Conservation (phyloP, 176 grass and related monocot species). For the Eleusine indica region DNA sequence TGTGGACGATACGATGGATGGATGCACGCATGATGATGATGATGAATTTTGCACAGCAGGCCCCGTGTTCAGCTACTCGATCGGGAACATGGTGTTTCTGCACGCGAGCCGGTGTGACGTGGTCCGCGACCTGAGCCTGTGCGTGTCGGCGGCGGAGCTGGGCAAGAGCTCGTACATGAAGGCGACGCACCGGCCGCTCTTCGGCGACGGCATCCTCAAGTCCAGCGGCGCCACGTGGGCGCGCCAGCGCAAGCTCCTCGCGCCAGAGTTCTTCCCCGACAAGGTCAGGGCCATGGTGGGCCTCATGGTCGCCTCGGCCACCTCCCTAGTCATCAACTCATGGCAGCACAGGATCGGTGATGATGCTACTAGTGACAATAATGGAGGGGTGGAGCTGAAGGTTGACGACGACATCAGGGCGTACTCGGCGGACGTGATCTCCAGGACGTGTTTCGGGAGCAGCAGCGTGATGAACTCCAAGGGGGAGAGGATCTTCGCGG, state of each 20-base stretch:
- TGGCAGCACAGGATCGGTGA: constrained; percentile 48
- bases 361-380: not conserved
- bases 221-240: constrained; percentile 73
- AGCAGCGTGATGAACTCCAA: constrained; percentile 44
- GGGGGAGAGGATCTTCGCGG: constrained; percentile 68
- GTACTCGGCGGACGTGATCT: constrained; percentile 89
- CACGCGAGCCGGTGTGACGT: constrained; percentile 66
- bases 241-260: constrained; percentile 70
- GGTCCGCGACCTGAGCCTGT: constrained; percentile 62
- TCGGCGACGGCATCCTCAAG: constrained; percentile 92
- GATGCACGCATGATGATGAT: too few relatives aligned
- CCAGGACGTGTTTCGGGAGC: constrained; percentile 81
- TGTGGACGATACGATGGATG: too few relatives aligned
- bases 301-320: constrained; percentile 73
- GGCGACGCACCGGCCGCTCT: constrained; percentile 77
- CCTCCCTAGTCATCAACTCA: constrained; percentile 19
- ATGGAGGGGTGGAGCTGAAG: constrained; percentile 38
- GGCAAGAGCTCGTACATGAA: constrained; percentile 93
- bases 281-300: constrained; percentile 80
- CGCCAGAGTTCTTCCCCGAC: constrained; percentile 82
- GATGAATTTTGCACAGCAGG: constrained; percentile 33
- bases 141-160: constrained; percentile 61
- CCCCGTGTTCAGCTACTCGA: constrained; percentile 63
- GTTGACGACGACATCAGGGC: constrained; percentile 79
- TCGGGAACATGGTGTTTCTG: constrained; percentile 75